These are phyloP conservation scores for Talaromyces amestolkiae DNA, from an alignment of 2,329 filamentous ascomycete species.

Conservation along the genomic window DNA sequence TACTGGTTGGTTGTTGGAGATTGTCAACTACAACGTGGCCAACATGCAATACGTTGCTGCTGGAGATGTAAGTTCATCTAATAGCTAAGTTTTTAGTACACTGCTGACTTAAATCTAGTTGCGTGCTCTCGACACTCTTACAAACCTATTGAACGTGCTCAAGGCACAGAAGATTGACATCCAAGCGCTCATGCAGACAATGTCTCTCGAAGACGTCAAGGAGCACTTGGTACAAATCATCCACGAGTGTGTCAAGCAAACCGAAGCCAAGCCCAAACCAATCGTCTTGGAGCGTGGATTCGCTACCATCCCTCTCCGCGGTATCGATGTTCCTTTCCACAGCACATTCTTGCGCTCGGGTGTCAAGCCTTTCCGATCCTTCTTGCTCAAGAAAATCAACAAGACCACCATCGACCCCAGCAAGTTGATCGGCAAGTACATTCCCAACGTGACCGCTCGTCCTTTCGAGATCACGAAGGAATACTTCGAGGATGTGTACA, in stretches of 20 bases:
- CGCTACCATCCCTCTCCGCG: constrained; percentile 92
- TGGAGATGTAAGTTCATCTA: constrained; percentile 53
- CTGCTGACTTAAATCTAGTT: constrained; percentile 38
- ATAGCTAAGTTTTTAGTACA: not conserved
- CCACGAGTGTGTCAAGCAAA: constrained; percentile 79
- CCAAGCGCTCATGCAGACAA: constrained; percentile 80
- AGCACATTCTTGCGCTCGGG: constrained; percentile 96
- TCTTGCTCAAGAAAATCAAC: constrained; percentile 99
- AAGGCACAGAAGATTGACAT: constrained; percentile 98
- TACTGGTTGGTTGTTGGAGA: constrained; percentile 93
- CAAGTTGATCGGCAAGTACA: constrained; percentile 97
- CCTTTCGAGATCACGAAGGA: constrained; percentile 96
- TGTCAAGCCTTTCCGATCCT: constrained; percentile 97
- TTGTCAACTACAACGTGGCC: constrained; percentile 88
- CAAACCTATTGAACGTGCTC: constrained; percentile 87
- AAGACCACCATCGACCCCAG: constrained; percentile 97
- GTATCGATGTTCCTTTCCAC: constrained; percentile 99
- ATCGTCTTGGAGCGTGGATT: constrained; percentile 91
- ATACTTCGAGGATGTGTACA: constrained; percentile 99
- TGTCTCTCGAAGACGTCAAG: constrained; percentile 88
- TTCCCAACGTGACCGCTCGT: constrained; percentile 94
- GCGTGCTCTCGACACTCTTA: constrained; percentile 63
- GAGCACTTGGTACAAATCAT: constrained; percentile 88
- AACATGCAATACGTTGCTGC: constrained; percentile 70
- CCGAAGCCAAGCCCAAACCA: constrained; percentile 81